A percentile compares a stretch with the other conserved stretches of the same genome.
These are phyloP conservation scores for Jatropha podagrica DNA, from an alignment of 441 rosid species.

Conservation along the genomic window DNA sequence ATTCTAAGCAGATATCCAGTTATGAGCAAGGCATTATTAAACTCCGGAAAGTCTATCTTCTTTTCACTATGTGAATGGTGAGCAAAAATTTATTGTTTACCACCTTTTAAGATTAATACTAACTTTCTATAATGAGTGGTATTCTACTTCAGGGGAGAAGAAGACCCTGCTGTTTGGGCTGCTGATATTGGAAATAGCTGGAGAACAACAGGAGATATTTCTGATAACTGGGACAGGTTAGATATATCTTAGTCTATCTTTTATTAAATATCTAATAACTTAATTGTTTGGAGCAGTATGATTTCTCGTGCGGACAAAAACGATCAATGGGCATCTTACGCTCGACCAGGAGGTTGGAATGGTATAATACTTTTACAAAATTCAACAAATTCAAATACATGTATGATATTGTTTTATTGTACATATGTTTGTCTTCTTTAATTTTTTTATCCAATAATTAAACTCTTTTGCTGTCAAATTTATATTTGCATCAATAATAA, in stretches of 20 bases:
- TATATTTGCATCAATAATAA: background rate
- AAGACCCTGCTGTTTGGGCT: constrained; percentile 68
- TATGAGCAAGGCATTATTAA: constrained; percentile 37
- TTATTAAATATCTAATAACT: background rate
- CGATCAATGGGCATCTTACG: constrained; percentile 48
- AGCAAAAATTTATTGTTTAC: background rate
- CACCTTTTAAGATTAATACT: no score
- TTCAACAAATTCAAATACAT: background rate
- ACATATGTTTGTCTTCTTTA: no score
- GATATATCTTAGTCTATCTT: background rate
- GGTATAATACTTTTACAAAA: constrained; percentile 28
- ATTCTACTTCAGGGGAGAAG: constrained; percentile 42
- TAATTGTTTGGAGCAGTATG: constrained; percentile 31
- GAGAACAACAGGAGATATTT: constrained; percentile 59
- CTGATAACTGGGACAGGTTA: constrained; percentile 47
- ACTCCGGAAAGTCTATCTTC: constrained; percentile 49
- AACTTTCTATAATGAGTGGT: background rate
- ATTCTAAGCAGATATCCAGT: constrained; percentile 35
- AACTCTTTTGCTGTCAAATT: background rate
- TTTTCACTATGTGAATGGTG: constrained; percentile 64
- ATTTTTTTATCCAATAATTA: background rate
- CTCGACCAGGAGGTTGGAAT: constrained; percentile 59
- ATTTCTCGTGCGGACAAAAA: constrained; percentile 45
- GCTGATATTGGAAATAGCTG: constrained; percentile 51
- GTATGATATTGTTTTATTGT: no score